Evolutionary conservation across 495 filamentous ascomycete species (phyloP).

Genomic region (Aspergillus asperescens): DNA sequence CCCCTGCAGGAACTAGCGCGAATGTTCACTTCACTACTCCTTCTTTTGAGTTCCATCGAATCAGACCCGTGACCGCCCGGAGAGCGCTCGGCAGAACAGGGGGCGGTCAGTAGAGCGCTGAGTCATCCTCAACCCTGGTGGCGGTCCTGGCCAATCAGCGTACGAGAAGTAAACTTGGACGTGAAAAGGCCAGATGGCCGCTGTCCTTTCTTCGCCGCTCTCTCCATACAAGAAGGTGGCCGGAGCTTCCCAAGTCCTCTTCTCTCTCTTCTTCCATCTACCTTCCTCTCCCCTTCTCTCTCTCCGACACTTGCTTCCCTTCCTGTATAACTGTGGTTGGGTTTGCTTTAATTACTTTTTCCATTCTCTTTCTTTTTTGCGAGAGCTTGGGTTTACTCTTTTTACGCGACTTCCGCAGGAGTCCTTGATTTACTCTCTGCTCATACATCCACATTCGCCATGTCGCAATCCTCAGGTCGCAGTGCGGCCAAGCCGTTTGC

Average conservation of each 20-base stretch:
- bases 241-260: constrained; percentile 15
- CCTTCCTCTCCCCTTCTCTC: constrained; percentile 2
- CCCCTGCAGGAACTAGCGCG: constrained; percentile 8
- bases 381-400: background rate
- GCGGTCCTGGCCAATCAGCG: constrained; percentile 31
- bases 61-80: constrained; percentile 12
- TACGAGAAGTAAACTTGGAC: constrained; percentile 40
- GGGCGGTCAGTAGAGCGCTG: constrained; percentile 28
- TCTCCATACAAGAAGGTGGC: constrained; percentile 24
- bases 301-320: constrained; percentile 8
- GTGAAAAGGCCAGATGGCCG: constrained; percentile 47
- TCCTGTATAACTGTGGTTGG: constrained; percentile 8
- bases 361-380: constrained; percentile 8
- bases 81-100: constrained; percentile 4
- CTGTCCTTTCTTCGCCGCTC: constrained; percentile 27
- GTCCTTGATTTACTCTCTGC: background rate
- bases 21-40: background rate
- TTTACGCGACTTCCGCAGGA: background rate
- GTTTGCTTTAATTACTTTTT: constrained; percentile 10
- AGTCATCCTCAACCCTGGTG: constrained; percentile 21
- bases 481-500: constrained; percentile 47
- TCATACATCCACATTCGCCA: constrained; percentile 24
- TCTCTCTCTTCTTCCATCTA: constrained; percentile 7
- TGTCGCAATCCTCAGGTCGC: constrained; percentile 44
- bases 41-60: constrained; percentile 29